These are phyloP conservation scores for Candida peoriensis DNA, from an alignment of 805 yeast genomes.

Conservation along the genomic window DNA sequence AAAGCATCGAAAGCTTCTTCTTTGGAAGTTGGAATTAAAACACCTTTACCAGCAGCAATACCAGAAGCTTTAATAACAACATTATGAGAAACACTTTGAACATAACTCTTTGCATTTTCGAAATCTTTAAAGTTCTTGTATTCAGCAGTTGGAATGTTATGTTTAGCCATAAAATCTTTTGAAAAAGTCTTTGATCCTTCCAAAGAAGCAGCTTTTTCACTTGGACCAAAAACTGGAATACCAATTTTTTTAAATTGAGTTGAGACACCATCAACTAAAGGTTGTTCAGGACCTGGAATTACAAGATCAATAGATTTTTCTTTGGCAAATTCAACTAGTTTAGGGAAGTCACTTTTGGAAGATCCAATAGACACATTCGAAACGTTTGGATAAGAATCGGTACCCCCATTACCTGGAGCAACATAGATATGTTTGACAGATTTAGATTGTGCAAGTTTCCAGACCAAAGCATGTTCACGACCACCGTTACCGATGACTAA, in stretches of 20 bases:
- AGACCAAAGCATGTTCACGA: constrained; percentile 94
- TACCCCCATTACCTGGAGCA: constrained; percentile 98
- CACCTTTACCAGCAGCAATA: constrained; percentile 98
- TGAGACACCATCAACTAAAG: constrained; percentile 90
- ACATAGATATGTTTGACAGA: constrained; percentile 71
- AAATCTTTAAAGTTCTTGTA: constrained; percentile 78
- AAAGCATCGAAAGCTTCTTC: constrained; percentile 84
- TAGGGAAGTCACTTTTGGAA: constrained; percentile 59
- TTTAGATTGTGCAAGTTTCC: constrained; percentile 82
- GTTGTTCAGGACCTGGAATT: constrained; percentile 99
- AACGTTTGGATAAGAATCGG: constrained; percentile 53
- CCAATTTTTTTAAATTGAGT: constrained; percentile 72
- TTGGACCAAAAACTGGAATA: constrained; percentile 96
- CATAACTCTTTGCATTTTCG: constrained; percentile 69
- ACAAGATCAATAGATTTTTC: constrained; percentile 65
- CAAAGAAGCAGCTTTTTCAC: constrained; percentile 82
- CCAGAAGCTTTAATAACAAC: constrained; percentile 97
- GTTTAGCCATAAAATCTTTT: constrained; percentile 88
- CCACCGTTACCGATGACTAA: constrained; percentile 97
- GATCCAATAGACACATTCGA: constrained; percentile 66
- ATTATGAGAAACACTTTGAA: constrained; percentile 59
- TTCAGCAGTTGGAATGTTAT: constrained; percentile 90
- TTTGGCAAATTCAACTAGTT: constrained; percentile 69
- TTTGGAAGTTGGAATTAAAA: constrained; percentile 77
- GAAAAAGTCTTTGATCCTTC: constrained; percentile 97